Percentiles rank a stretch among this genome's conserved stretches.
Evolutionary conservation across 805 yeast species (phyloP).

Genomic region (Blastobotrys chiropterorum): DNA sequence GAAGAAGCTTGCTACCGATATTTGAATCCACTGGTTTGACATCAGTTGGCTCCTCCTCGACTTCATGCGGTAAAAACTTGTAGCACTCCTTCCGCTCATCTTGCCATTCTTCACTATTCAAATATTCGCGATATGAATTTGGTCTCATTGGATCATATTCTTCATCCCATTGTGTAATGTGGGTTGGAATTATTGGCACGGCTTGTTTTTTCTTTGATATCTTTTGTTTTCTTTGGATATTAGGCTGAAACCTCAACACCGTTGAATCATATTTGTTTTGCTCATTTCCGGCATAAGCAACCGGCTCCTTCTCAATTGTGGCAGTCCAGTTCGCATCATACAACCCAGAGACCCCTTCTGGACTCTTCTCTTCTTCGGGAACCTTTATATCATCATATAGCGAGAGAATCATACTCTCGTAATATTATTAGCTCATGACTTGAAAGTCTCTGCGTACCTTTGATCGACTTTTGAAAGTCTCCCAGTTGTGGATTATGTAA

Average conservation of each 20-base stretch:
- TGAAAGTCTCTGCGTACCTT: no score
- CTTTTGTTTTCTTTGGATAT: not conserved
- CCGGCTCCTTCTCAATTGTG: conserved; percentile 1
- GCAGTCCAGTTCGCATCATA: not conserved
- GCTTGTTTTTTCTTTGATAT: not conserved
- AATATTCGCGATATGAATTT: conserved; percentile 9
- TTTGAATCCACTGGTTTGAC: not conserved
- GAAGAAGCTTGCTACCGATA: conserved; percentile 10
- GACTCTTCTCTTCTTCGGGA: not conserved
- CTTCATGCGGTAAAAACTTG: conserved; percentile 9
- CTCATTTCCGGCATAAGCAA: not conserved
- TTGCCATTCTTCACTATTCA: conserved; percentile 9
- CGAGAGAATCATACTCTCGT: not conserved
- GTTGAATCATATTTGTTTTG: not conserved
- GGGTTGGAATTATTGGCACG: not conserved
- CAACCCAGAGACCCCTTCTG: not conserved
- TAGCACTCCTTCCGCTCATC: conserved; percentile 17
- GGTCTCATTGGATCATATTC: conserved; percentile 17
- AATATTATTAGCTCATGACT: no score
- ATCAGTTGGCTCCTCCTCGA: not conserved
- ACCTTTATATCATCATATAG: conserved; percentile 1
- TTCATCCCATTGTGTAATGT: conserved; percentile 9
- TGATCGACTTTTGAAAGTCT: no score
- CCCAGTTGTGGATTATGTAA: no score
- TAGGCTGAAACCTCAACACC: conserved; percentile 7